Evolutionary conservation across 169 alveolate species (phyloP).

Genomic region (Plasmodium reichenowi): DNA sequence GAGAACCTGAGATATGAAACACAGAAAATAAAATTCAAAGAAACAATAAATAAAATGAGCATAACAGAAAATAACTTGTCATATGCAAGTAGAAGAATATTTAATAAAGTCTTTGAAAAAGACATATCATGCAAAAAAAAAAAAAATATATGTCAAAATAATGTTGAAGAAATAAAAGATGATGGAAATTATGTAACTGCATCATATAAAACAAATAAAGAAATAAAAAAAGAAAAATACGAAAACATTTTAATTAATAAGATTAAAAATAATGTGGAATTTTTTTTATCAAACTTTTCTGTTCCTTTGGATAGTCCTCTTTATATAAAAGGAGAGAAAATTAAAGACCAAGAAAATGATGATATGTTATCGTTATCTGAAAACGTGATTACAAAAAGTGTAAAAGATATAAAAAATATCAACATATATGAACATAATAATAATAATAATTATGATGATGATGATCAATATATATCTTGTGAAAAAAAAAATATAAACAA

Average conservation of each 20-base stretch:
- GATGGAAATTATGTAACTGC: background rate
- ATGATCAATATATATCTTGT: background rate
- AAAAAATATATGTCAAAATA: background rate
- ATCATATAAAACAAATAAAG: constrained; percentile 25
- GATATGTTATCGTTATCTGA: background rate
- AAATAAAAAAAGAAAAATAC: constrained; percentile 30
- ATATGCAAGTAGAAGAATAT: constrained; percentile 10
- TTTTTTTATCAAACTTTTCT: constrained; percentile 55
- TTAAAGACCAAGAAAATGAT: background rate
- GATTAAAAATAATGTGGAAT: constrained; percentile 40
- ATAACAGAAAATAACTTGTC: background rate
- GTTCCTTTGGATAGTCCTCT: constrained; percentile 18
- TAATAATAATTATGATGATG: background rate
- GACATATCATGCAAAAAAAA: background rate
- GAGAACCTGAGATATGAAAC: constrained; percentile 29
- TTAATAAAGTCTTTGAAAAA: constrained; percentile 21
- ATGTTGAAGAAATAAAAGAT: background rate
- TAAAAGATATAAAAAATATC: background rate
- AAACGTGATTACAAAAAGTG: background rate
- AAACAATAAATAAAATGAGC: constrained; percentile 12
- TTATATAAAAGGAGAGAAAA: constrained; percentile 23
- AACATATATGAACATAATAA: background rate
- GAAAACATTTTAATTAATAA: constrained; percentile 22
- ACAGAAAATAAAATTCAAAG: constrained; percentile 35
- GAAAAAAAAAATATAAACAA: background rate